phyloP scores from a whole-genome alignment of 2,329 filamentous ascomycete genomes.

The Aspergillus nomiae region DNA sequence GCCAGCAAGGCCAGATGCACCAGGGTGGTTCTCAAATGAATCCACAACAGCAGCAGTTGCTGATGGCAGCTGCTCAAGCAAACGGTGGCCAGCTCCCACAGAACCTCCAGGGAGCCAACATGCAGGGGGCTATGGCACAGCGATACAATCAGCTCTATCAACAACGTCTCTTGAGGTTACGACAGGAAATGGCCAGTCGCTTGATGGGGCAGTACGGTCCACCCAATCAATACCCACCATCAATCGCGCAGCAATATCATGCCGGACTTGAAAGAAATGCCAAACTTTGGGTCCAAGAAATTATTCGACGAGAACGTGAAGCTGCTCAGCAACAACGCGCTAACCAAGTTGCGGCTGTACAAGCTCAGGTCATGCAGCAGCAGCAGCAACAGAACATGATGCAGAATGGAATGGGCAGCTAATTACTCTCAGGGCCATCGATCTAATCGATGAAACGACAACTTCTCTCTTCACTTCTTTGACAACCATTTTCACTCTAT shows the following conservation, averaged over 20 bases:
- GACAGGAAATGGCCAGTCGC: conserved; percentile 41
- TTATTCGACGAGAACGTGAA: conserved; percentile 42
- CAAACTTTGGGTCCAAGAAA: conserved; percentile 39
- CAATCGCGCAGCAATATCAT: conserved; percentile 40
- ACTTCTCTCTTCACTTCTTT: neutral
- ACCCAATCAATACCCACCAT: conserved; percentile 40
- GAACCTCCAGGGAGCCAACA: conserved; percentile 31
- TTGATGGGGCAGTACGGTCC: conserved; percentile 42
- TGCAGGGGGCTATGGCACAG: conserved; percentile 30
- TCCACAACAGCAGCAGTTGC: conserved; percentile 38
- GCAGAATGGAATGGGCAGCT: conserved; percentile 43
- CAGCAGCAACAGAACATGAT: conserved; percentile 46
- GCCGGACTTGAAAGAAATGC: conserved; percentile 40
- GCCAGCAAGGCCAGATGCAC: conserved; percentile 29
- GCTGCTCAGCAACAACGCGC: conserved; percentile 35
- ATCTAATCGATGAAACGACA: neutral
- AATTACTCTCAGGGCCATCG: conserved; percentile 8
- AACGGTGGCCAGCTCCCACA: conserved; percentile 39
- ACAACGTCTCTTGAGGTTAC: conserved; percentile 36
- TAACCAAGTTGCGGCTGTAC: conserved; percentile 33
- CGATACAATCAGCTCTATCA: conserved; percentile 41
- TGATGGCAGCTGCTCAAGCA: conserved; percentile 42
- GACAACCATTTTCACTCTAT: conserved; percentile 11
- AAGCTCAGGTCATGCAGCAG: conserved; percentile 38
- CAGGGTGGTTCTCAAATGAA: conserved; percentile 39